Evolutionary conservation across 139 green algal genomes (phyloP).

Genomic region (Dunaliella sp.): DNA sequence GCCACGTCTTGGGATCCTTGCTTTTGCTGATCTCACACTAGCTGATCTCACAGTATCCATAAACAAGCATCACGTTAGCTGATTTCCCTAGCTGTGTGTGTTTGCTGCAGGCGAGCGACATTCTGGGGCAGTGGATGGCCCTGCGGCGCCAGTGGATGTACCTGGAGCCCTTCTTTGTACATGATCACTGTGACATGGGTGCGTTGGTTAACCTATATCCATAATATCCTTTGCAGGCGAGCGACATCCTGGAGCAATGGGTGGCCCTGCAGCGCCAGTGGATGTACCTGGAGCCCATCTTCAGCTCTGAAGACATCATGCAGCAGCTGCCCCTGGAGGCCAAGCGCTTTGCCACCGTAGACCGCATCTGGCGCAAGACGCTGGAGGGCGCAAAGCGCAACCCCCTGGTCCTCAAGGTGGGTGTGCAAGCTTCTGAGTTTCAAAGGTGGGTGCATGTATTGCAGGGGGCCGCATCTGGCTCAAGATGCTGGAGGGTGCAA

Average conservation of each 20-base stretch:
- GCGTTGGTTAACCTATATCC: too few relatives aligned
- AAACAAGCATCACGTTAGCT: too few relatives aligned
- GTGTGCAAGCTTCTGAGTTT: not conserved
- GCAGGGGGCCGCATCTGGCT: not conserved
- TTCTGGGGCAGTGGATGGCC: constrained; percentile 75
- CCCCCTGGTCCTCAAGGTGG: constrained; percentile 53
- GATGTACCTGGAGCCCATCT: constrained; percentile 90
- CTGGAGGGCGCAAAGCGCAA: constrained; percentile 53
- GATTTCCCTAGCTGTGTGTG: too few relatives aligned
- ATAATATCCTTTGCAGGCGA: too few relatives aligned
- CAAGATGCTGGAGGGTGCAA: not conserved
- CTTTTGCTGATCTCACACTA: too few relatives aligned
- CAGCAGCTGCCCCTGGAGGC: constrained; percentile 79
- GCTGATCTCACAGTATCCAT: too few relatives aligned
- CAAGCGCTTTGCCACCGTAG: constrained; percentile 77
- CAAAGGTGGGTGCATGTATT: too few relatives aligned
- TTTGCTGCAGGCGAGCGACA: constrained; percentile 62
- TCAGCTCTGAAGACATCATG: constrained; percentile 78
- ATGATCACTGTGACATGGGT: too few relatives aligned
- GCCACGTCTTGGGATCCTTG: too few relatives aligned
- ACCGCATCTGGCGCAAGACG: constrained; percentile 74
- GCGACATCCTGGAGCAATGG: constrained; percentile 80
- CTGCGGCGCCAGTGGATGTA: constrained; percentile 84
- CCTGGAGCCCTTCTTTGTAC: constrained; percentile 89
- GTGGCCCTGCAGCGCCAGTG: constrained; percentile 68